Percentiles rank a stretch among this genome's conserved stretches.
These are phyloP conservation scores for Fusarium odoratissimum DNA, from an alignment of 2,329 filamentous ascomycete genomes.

Conservation along the genomic window DNA sequence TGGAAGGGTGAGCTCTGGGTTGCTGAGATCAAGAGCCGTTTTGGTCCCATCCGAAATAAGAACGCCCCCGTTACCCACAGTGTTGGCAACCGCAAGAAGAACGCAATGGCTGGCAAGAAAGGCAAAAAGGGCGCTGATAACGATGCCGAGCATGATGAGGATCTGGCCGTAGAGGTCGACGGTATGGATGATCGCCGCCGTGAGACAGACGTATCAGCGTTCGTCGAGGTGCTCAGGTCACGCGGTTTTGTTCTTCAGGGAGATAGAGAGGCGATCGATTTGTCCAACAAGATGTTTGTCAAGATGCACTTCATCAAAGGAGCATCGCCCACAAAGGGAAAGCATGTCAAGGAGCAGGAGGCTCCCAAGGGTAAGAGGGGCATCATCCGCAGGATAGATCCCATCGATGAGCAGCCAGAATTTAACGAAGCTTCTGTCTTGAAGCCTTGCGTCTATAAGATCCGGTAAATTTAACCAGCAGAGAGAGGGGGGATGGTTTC, in stretches of 20 bases:
- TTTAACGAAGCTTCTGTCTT: constrained; percentile 74
- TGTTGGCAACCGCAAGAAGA: constrained; percentile 75
- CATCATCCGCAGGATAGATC: constrained; percentile 65
- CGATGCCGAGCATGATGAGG: constrained; percentile 62
- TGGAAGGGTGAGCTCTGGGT: constrained; percentile 98
- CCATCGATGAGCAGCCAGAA: constrained; percentile 69
- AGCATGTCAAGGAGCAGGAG: constrained; percentile 71
- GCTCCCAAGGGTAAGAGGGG: constrained; percentile 66
- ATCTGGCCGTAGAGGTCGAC: constrained; percentile 78
- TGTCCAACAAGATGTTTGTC: constrained; percentile 98
- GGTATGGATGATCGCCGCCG: constrained; percentile 71
- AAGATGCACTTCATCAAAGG: constrained; percentile 94
- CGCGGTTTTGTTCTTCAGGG: constrained; percentile 87
- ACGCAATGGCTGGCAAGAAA: constrained; percentile 56
- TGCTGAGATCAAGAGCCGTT: constrained; percentile 95
- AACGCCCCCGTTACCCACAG: constrained; percentile 70
- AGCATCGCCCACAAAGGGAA: constrained; percentile 79
- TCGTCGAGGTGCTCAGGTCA: constrained; percentile 83
- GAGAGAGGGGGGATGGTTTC: not conserved
- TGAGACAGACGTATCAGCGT: constrained; percentile 88
- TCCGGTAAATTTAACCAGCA: constrained; percentile 65
- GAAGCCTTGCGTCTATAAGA: constrained; percentile 97
- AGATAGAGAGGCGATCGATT: constrained; percentile 74
- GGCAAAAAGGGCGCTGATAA: constrained; percentile 59
- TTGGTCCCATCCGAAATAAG: constrained; percentile 60